Evolutionary conservation across 2,329 filamentous ascomycete genomes (phyloP), one percentile per base, ranked within the genome.

Genomic region (Xylariaceae sp.): DNA sequence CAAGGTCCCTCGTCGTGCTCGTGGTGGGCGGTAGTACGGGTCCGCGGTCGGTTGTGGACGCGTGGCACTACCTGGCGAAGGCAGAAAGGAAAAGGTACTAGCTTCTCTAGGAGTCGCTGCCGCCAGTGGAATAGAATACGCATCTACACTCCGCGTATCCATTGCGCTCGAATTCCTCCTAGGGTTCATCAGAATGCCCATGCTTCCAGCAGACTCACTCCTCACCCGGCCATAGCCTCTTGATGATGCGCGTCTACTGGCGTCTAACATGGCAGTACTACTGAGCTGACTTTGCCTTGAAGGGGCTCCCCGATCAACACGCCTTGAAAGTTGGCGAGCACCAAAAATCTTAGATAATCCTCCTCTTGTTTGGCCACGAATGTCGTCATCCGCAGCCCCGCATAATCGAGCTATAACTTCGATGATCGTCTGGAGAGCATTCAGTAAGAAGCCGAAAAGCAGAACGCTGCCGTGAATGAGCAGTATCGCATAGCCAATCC

Each of bases 401-500:
- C 87, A 80, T 62, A 94, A 75, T 46, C 92, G 82, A 22, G 91
- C 90, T 44, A 85, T 75, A 9, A 99, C 90, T 68, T 99, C 94
- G 38, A 96, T 80, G 39, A 96, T 78, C 0, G 92, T 96, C 66
- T 96, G 90, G 6, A 96, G 67, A 1, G 94, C 87, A 65, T 96
- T 96, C 47, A 99, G 75, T 66, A 96, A 89, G 72, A 97, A 99
- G 1, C 90, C 92, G 60, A 97, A 89, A 3, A 96, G 77, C 18
- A 99, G 72, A 0, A 96, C 89, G 53, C 86, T 79, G 3, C 82
- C 91, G 64, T 99, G 94, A 33, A 96, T 80, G 27, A 95, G 69
- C 42, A 99, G 75, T 49, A 97, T 95, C 22, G 86, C 83, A 66
- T 99, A 99, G 35, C 91, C 94, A 58, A 97, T 88, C 94, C 94